Percentiles rank a stretch among this genome's conserved stretches.
Conservation (phyloP, 371 early-diverging fungal genomes). For the Funneliformis caledonium region DNA sequence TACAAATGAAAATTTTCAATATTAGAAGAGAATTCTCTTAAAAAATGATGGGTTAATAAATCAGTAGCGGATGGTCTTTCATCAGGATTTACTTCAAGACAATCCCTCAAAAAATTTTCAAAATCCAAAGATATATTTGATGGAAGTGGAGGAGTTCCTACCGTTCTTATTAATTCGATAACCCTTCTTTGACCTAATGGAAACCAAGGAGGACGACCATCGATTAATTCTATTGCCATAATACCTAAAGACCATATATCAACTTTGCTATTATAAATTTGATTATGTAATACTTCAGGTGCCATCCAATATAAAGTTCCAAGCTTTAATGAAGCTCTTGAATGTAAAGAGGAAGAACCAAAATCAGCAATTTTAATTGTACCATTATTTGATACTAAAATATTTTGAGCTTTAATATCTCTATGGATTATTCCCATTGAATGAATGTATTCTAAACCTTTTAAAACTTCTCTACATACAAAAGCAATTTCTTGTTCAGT, state of each 20-base stretch:
- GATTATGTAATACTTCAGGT: slow-evolving; percentile 87
- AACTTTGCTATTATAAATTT: slow-evolving; percentile 78
- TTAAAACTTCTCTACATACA: slow-evolving; percentile 24
- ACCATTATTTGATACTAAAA: slow-evolving; percentile 81
- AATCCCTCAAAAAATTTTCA: slow-evolving; percentile 82
- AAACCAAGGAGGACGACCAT: slow-evolving; percentile 76
- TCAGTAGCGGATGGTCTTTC: slow-evolving; percentile 30
- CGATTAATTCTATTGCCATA: slow-evolving; percentile 58
- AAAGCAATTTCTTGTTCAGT: slow-evolving; percentile 29
- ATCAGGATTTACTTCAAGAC: slow-evolving; percentile 3
- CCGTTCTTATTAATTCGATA: slow-evolving; percentile 94
- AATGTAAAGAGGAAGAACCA: slow-evolving; percentile 86
- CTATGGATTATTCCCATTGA: slow-evolving; percentile 88
- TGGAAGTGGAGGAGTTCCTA: slow-evolving; percentile 95
- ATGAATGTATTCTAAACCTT: slow-evolving; percentile 65
- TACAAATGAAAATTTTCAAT: neutral
- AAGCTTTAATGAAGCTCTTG: slow-evolving; percentile 68
- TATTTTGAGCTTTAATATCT: slow-evolving; percentile 95
- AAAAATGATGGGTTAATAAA: slow-evolving; percentile 78
- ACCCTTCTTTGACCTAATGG: slow-evolving; percentile 36
- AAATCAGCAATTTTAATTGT: slow-evolving; percentile 90
- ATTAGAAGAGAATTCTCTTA: slow-evolving; percentile 45
- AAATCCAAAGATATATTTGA: slow-evolving; percentile 81
- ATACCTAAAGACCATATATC: slow-evolving; percentile 97
- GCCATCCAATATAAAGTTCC: slow-evolving; percentile 93